Base-by-base conservation (phyloP, 75 land plant genomes). In the Picea glauca region DNA sequence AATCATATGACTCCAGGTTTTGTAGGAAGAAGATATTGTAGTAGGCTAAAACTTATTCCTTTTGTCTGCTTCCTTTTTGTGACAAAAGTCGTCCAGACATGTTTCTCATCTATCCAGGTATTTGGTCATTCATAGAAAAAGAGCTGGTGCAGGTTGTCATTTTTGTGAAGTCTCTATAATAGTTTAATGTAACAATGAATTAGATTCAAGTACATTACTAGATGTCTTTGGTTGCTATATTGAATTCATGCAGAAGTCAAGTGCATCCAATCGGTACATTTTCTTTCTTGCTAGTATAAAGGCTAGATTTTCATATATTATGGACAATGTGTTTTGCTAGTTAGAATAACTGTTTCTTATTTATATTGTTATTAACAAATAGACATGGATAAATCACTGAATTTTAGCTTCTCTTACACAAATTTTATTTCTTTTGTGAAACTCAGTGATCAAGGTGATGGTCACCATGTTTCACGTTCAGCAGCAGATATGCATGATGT, bases 401-500 rank as follows among this genome's bases (percentile, higher is more conserved):
- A 50, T 70, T 70, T 30, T 43, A 43, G 13, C 9, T 43, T 70
- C 74, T 70, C 54, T 70, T 18, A 70, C 35, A 6, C 35, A 11
- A 40, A 50, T 56, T 40, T 74, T 75, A 4, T 14, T 76, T 60
- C 6, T 17, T 21, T 61, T 21, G 18, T 38, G 80, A 40, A 80
- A 58, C 78, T 74, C 30, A 84, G 78, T 33, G 90, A 95, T 74
- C 86, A 91, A 63, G 88, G 86, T 80, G 89, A 90, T 78, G 88
- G 81, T 60, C 54, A 80, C 46, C 77, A 90, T 50, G 76, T 72
- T 76, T 21, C 73, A 76, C 84, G 77, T 5, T 84, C 87, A 66
- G 85, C 79, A 68, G 81, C 92, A 40, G 94, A 87, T 68, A 85
- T 96, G 50, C 93, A 93, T 79, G 96, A 93, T 84, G 99, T 93